Evolutionary conservation across 176 grass and related monocot species (phyloP).

Genomic region (maize (Zea mays)): DNA sequence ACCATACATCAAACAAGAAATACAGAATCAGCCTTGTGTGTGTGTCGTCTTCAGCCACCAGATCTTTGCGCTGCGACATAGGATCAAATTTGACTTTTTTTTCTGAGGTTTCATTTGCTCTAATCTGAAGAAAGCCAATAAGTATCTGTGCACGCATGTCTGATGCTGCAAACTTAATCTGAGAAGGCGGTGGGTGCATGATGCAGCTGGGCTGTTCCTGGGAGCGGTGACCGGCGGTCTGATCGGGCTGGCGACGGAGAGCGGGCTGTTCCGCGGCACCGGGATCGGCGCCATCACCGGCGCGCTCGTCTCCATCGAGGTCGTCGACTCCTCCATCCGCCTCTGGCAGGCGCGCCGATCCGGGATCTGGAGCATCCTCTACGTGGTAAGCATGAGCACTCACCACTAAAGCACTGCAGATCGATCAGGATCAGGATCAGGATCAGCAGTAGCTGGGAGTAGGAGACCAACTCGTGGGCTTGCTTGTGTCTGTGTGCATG

Average conservation of each 20-base stretch:
- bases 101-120: background rate
- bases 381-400: slow-evolving; percentile 46
- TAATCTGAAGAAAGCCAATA: background rate
- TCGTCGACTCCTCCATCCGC: slow-evolving; percentile 73
- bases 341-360: slow-evolving; percentile 67
- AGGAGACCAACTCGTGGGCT: slow-evolving; percentile 29
- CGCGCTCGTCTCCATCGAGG: slow-evolving; percentile 89
- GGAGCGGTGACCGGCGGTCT: slow-evolving; percentile 81
- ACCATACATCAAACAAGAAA: background rate
- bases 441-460: slow-evolving; percentile 28
- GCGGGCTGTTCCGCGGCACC: slow-evolving; percentile 80
- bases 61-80: background rate
- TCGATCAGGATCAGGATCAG: background rate
- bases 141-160: background rate
- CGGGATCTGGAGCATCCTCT: slow-evolving; percentile 84
- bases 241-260: slow-evolving; percentile 86
- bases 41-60: too few species aligned
- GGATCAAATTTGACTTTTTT: too few species aligned
- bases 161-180: background rate
- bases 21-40: background rate
- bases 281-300: slow-evolving; percentile 84
- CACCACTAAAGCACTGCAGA: background rate
- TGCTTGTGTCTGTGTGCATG: background rate
- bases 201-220: slow-evolving; percentile 68
- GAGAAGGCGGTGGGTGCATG: background rate